These are phyloP conservation scores for carrot (Daucus carota) DNA, from an alignment of 129 eudicot species.

Conservation along the genomic window DH1_v3.0 NC_030387.2:40493001-40493500, in stretches of 20 bases:
- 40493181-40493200: no score
- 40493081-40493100: constrained; percentile 80
- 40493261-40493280: constrained; percentile 80
- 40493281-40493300: constrained; percentile 64
- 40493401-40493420: constrained; percentile 15
- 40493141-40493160: constrained; percentile 93
- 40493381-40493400: neutral
- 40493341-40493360: no score
- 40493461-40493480: constrained; percentile 75
- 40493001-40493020: constrained; percentile 44
- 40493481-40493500: neutral
- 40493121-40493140: constrained; percentile 82
- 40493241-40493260: constrained; percentile 50
- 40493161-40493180: constrained; percentile 57
- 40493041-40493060: constrained; percentile 61
- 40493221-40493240: neutral
- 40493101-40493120: constrained; percentile 84
- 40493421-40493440: constrained; percentile 78
- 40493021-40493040: constrained; percentile 78
- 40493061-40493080: constrained; percentile 84
- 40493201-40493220: neutral
- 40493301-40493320: constrained; percentile 89
- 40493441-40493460: constrained; percentile 69
- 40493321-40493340: constrained; percentile 80
- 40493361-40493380: neutral